These are phyloP conservation scores for Turnera subulata DNA, from an alignment of 345 rosid species.

Conservation along the genomic window DNA sequence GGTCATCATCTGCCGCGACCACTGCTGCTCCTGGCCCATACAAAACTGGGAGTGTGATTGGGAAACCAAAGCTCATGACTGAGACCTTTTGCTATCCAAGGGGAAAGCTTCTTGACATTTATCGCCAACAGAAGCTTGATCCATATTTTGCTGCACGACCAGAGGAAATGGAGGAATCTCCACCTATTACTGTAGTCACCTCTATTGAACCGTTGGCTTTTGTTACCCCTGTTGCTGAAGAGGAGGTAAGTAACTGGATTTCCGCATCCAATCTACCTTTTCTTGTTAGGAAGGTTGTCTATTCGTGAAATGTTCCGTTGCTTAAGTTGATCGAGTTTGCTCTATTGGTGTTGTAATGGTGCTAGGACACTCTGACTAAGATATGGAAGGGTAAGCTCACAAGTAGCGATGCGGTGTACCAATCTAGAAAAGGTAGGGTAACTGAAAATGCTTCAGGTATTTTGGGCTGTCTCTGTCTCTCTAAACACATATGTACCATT, in stretches of 20 bases:
- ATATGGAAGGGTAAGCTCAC: conserved; percentile 24
- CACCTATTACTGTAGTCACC: conserved; percentile 10
- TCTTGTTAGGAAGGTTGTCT: background rate
- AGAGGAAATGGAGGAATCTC: conserved; percentile 14
- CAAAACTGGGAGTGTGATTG: conserved; percentile 12
- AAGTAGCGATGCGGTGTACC: conserved; percentile 5
- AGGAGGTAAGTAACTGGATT: conserved; percentile 13
- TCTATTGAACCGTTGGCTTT: conserved; percentile 21
- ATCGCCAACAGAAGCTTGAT: conserved; percentile 10
- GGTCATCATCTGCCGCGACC: conserved; percentile 13
- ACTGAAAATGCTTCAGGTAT: conserved; percentile 19
- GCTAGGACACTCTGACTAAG: conserved; percentile 14
- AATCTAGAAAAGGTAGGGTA: background rate
- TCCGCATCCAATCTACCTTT: background rate
- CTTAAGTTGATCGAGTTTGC: background rate
- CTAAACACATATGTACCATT: no score
- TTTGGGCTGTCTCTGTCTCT: no score
- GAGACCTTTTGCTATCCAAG: conserved; percentile 19
- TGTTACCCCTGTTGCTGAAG: conserved; percentile 17
- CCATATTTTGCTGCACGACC: conserved; percentile 2
- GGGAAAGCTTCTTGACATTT: conserved; percentile 29
- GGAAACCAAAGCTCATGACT: conserved; percentile 6
- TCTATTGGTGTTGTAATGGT: background rate
- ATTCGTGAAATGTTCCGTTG: background rate
- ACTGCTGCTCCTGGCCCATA: background rate